Evolutionary conservation across 2,329 filamentous ascomycete species (phyloP).

Genomic region (Talaromyces funiculosus): DNA sequence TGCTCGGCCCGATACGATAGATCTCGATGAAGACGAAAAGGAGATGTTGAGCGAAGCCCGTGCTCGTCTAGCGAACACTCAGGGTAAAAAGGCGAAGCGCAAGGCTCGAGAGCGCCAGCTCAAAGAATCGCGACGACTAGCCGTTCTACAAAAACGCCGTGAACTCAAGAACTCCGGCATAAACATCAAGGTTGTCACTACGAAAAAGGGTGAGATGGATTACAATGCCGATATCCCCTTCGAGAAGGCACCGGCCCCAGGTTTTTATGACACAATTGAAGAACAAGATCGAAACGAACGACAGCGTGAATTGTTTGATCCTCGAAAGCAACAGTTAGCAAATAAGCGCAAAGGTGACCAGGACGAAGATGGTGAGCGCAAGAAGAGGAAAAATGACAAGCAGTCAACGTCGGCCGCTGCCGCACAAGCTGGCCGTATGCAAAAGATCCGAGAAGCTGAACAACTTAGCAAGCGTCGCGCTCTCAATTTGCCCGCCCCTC

Average conservation of each 20-base stretch:
- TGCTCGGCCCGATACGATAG: constrained; percentile 90
- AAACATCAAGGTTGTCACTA: constrained; percentile 89
- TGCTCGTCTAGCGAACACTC: constrained; percentile 91
- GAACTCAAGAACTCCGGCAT: constrained; percentile 97
- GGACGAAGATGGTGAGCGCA: constrained; percentile 72
- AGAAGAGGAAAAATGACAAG: constrained; percentile 85
- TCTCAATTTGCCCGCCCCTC: constrained; percentile 78
- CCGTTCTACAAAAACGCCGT: constrained; percentile 85
- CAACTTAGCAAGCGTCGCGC: constrained; percentile 87
- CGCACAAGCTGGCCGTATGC: constrained; percentile 86
- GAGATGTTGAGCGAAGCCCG: constrained; percentile 98
- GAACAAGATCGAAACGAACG: constrained; percentile 76
- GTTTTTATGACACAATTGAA: constrained; percentile 89
- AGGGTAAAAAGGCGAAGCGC: constrained; percentile 97
- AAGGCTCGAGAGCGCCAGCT: constrained; percentile 94
- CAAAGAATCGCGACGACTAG: constrained; percentile 85
- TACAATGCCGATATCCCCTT: constrained; percentile 99
- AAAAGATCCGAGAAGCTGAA: constrained; percentile 91
- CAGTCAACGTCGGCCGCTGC: constrained; percentile 70
- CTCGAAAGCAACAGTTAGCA: constrained; percentile 80
- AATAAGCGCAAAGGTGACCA: constrained; percentile 91
- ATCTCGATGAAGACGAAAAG: constrained; percentile 98
- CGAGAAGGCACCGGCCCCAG: constrained; percentile 79
- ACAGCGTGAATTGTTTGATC: constrained; percentile 80
- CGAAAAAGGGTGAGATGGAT: constrained; percentile 96